These are phyloP conservation scores for Colletotrichum shisoi DNA, from an alignment of 2,329 filamentous ascomycete species.

Conservation along the genomic window DNA sequence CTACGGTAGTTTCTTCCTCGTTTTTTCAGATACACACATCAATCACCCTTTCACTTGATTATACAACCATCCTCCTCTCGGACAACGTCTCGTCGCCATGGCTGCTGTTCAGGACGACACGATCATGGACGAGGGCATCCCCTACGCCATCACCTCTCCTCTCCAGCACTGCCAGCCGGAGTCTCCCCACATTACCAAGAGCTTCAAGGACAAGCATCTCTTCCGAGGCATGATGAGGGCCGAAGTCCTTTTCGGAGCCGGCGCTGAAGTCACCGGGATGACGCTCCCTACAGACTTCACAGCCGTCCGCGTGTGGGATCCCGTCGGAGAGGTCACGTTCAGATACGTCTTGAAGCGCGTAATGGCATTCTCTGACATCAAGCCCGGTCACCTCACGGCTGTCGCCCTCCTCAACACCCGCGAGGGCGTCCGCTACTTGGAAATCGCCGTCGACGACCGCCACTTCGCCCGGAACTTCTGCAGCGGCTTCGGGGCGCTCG, in stretches of 20 bases:
- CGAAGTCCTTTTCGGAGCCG: neutral
- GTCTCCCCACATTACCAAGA: neutral
- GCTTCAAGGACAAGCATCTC: neutral
- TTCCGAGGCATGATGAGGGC: neutral
- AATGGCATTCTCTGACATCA: neutral
- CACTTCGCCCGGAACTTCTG: neutral
- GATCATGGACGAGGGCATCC: too few species aligned
- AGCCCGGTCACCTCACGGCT: neutral
- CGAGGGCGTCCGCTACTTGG: neutral
- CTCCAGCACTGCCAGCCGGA: neutral
- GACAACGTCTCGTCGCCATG: too few species aligned
- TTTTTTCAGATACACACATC: too few species aligned
- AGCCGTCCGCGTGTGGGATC: neutral
- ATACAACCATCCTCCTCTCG: too few species aligned
- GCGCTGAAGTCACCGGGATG: neutral
- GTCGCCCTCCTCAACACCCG: neutral
- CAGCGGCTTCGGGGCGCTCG: neutral
- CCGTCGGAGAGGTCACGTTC: rapidly evolving
- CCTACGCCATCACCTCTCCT: neutral
- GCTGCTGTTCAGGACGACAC: too few species aligned
- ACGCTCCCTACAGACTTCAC: neutral
- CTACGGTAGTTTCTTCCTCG: too few species aligned
- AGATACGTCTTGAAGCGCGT: neutral
- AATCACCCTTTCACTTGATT: too few species aligned
- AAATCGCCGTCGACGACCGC: neutral